Base-by-base conservation (phyloP, 2,329 filamentous ascomycete species). In the Colletotrichum somersetense region DNA sequence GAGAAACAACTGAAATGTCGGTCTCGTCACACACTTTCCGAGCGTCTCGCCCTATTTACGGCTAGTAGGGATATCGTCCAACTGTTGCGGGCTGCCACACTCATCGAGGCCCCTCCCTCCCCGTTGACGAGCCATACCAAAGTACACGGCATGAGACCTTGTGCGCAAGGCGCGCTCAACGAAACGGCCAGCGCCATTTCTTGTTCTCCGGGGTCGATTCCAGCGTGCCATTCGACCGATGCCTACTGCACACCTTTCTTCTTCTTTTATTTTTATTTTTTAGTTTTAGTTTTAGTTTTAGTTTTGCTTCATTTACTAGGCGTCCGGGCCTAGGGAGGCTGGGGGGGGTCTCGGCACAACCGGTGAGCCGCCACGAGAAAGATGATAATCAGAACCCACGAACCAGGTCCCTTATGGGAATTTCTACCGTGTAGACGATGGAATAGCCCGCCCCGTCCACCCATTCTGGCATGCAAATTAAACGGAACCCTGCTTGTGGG, bases 1-100 rank as follows among this genome's bases (percentile, higher is more conserved):
- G 30, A 48, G 26, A 40, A 50, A 44, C 23, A 40, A 16, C 30
- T 35, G 44, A 61, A 38, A 23, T 55, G 48, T 16, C 46, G 30
- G 26, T n/a, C 26, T 56, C 38, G 52, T 53, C 62, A 55, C 62
- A 55, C 16, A 10, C 5, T 58, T 38, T 26, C 55, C 42, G 56
- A 44, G 68, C 68, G 68, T 71, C 44, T 71, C 68, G 68, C 68
- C 58, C 68, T 23, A n/a, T 40, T 20, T 14, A 30, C 50, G 30
- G 14, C 33, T n/a, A 56, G 48, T 62, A 50, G 48, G 58, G 67
- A 48, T 46, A 50, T 52, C 11, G 42, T 7, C 59, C 38, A 35
- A 14, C 50, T 50, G 42, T 62, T 66, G 35, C 12, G 67, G 35
- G 55, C 62, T 55, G 62, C 55, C 55, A 53, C 55, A 53, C 30